Percentiles rank a stretch among this genome's conserved stretches.
phyloP scores from a whole-genome alignment of 208 protist genomes.

The Crithidia acanthocephali region DNA sequence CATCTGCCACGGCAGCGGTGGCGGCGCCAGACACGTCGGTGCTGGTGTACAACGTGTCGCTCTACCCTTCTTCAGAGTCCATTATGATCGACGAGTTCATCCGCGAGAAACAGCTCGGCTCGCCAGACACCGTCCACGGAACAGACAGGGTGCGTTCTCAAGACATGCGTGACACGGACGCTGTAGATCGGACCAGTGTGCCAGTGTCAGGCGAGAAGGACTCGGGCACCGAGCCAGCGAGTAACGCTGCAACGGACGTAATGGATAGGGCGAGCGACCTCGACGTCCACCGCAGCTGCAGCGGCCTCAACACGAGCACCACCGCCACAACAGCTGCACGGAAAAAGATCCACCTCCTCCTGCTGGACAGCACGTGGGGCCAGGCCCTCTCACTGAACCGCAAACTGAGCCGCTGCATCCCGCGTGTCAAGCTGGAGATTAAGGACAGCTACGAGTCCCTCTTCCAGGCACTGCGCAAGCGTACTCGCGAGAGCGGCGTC shows the following conservation, averaged over 20 bases:
- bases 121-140: not conserved
- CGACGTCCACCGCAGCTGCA: no score
- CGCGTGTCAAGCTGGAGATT: slow-evolving; percentile 64
- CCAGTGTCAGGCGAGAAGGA: no score
- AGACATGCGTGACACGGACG: no score
- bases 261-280: no score
- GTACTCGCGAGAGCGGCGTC: slow-evolving; percentile 69
- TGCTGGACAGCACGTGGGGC: slow-evolving; percentile 84
- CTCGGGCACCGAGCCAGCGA: no score
- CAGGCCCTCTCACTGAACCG: slow-evolving; percentile 81
- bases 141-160: no score
- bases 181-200: no score
- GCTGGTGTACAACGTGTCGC: slow-evolving; percentile 36
- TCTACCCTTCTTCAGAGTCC: slow-evolving; percentile 49
- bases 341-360: slow-evolving; percentile 58
- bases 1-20: not conserved
- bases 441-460: slow-evolving; percentile 57
- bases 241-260: not conserved
- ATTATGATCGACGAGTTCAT: slow-evolving; percentile 29
- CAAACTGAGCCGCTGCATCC: slow-evolving; percentile 58
- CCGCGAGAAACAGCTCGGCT: not conserved
- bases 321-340: not conserved
- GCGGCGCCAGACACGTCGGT: not conserved
- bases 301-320: not conserved
- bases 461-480: slow-evolving; percentile 74